These are phyloP conservation scores for Sphagnum tenellum DNA, from an alignment of 225 moss, liverwort and hornwort species.

Conservation along the genomic window DNA sequence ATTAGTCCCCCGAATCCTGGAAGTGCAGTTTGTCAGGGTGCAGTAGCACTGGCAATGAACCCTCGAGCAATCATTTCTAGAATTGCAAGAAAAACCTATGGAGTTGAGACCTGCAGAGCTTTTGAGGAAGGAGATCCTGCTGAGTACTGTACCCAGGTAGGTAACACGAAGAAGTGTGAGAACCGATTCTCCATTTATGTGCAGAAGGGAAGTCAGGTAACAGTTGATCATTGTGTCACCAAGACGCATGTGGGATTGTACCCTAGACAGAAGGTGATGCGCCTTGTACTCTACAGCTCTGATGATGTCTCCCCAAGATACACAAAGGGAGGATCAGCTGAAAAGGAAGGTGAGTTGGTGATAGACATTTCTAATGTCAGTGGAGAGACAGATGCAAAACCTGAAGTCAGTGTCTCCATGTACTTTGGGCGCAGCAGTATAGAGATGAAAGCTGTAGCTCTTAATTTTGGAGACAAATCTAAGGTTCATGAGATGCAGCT, in stretches of 20 bases:
- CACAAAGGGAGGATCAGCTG: constrained; percentile 8
- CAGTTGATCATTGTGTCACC: constrained; percentile 7
- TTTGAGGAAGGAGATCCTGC: constrained; percentile 1
- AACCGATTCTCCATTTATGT: constrained; percentile 3
- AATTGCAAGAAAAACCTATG: constrained; percentile 31
- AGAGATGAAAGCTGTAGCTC: constrained; percentile 6
- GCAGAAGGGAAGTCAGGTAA: constrained; percentile 7
- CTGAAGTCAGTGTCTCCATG: constrained; percentile 7
- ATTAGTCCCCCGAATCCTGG: constrained; percentile 15
- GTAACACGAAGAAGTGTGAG: not conserved
- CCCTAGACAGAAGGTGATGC: not conserved
- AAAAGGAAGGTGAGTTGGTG: not conserved
- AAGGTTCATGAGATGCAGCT: too few relatives aligned
- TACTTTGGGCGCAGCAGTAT: constrained; percentile 19
- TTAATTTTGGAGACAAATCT: constrained; percentile 9
- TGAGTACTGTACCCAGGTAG: not conserved
- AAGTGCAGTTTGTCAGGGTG: constrained; percentile 27
- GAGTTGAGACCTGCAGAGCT: constrained; percentile 2
- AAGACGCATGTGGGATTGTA: not conserved
- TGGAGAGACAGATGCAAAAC: not conserved
- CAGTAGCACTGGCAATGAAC: constrained; percentile 23
- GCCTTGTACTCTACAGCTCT: not conserved
- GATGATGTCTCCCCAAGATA: not conserved
- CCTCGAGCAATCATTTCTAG: constrained; percentile 19
- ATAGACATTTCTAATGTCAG: constrained; percentile 1